Base-by-base conservation (phyloP, 768 basidiomycete species). In the Tulasnella calospora region DNA sequence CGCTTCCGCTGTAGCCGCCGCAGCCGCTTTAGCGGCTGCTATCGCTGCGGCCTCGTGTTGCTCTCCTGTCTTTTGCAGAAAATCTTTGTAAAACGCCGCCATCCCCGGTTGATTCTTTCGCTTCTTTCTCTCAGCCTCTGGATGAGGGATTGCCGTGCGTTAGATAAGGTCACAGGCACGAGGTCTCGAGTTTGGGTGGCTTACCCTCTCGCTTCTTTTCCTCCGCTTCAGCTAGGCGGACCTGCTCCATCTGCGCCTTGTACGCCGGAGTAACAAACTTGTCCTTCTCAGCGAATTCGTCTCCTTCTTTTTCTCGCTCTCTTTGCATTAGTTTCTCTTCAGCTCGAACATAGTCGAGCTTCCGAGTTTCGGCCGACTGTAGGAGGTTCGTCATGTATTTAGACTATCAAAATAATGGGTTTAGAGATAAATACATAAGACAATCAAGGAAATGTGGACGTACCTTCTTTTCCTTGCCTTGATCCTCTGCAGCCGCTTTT, bases 251-350 rank as follows among this genome's bases (percentile, higher is more conserved):
- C 85, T 99, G 98, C 72, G 94, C 92, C 83, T 95, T 96, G 86
- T 99, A 99, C 33, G 94, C 95, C 82, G 95, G 94, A 0, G 98
- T 99, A 73, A 99, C 97, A 82, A 99, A 99, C n/a, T 91, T 88
- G 76, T 98, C 98, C 86, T 96, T 99, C 86, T 94, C 98, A 78
- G 88, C 88, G 83, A 94, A 99, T 83, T 95, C 89, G 80, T 96
- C 96, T 0, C 98, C 98, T 85, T 99, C 98, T 27, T 88, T 86
- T 85, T 96, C 94, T 30, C 98, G 89, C 84, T 99, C 98, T 67
- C 89, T 88, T 83, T 96, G 94, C 83, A 98, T 92, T 92, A 97
- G 92, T 87, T 99, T 98, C 85, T 99, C 97, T 84, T 99, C 98
- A 0, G 98, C 98, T 76, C 96, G 88, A 15, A 99, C 85, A 82